phyloP scores from a whole-genome alignment of 2,329 filamentous ascomycete species.

The Chlorencoelia australis region DNA sequence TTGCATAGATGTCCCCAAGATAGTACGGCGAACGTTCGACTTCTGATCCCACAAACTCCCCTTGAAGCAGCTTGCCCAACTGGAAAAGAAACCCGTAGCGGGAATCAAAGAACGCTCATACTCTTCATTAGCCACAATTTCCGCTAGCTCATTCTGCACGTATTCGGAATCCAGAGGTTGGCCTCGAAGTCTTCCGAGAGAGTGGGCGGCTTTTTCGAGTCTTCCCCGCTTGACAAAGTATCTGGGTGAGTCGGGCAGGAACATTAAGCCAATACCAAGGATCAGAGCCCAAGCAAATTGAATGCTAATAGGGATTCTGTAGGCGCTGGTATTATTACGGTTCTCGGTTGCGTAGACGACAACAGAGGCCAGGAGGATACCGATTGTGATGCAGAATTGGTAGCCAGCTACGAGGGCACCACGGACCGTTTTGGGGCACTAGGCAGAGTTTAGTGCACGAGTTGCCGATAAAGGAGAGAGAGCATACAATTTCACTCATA shows the following conservation, averaged over 20 bases:
- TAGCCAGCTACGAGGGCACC: conserved; percentile 68
- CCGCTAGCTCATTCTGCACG: conserved; percentile 68
- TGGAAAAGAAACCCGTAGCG: conserved; percentile 50
- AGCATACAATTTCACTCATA: conserved; percentile 56
- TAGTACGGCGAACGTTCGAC: conserved; percentile 59
- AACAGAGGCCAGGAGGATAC: conserved; percentile 62
- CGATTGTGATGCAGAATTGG: conserved; percentile 74
- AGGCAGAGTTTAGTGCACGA: too few species aligned
- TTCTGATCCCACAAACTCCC: conserved; percentile 60
- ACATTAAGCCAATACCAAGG: conserved; percentile 8
- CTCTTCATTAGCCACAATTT: conserved; percentile 83
- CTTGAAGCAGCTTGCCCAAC: conserved; percentile 60
- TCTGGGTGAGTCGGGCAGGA: conserved; percentile 28
- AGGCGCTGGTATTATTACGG: conserved; percentile 51
- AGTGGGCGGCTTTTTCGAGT: conserved; percentile 37
- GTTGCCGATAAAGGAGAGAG: too few species aligned
- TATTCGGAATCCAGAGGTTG: conserved; percentile 58
- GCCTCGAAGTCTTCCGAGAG: conserved; percentile 55
- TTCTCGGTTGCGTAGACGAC: conserved; percentile 62
- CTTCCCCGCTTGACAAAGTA: conserved; percentile 28
- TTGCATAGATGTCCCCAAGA: conserved; percentile 64
- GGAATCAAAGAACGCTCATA: conserved; percentile 67
- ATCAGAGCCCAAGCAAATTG: conserved; percentile 61
- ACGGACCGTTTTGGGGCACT: conserved; percentile 60
- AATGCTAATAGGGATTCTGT: conserved; percentile 70